Base-by-base conservation (phyloP, 805 yeast species). In the Wilhelminamyces savonicus region DNA sequence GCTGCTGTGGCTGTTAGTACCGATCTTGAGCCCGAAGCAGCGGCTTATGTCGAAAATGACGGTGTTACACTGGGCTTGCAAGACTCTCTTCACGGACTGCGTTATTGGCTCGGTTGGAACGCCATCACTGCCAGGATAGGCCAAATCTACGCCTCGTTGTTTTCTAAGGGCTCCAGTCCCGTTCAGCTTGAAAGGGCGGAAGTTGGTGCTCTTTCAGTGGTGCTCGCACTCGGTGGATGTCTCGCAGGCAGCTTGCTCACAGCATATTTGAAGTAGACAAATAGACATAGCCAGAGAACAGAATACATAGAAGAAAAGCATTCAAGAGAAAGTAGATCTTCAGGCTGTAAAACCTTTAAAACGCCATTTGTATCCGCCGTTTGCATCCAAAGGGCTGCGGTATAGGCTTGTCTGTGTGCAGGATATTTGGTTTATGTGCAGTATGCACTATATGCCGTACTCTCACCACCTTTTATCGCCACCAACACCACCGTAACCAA, bases 141-240 rank as follows among this genome's bases (percentile, higher is more conserved):
- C 4, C 20, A 18, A 8, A 51, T 45, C 35, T 54, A 41, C 38
- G 16, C 25, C 5, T 36, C 43, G 9, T 32, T 50, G 8, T 13
- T 29, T 5, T 36, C 46, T 8, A 27, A 43, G 7, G 31, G 34
- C 4, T 35, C 44, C 4, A 16, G 35, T 4, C 21, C 28, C 3
- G 23, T 52, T 6, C 43, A 44, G 24, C 29, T 56, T 21, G 36
- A 43, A n/a, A 56, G 52, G 28, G 12, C 23, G 5, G 56, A 52
- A 11, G 31, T 54, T 17, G 50, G 46, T n/a, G 21, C 50, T 1
- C 13, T 49, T 13, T 28, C 43, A 1, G 34, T 34, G 7, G 14
- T 33, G 11, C 19, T 43, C 13, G 35, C 42, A 11, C 8, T 43
- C 3, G 13, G 46, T 9, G 52, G 47, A 5, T 46, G 50, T 20